These are phyloP conservation scores for Backusella parvicylindrica DNA, from an alignment of 192 early-diverging fungal species.

Conservation along the genomic window DNA sequence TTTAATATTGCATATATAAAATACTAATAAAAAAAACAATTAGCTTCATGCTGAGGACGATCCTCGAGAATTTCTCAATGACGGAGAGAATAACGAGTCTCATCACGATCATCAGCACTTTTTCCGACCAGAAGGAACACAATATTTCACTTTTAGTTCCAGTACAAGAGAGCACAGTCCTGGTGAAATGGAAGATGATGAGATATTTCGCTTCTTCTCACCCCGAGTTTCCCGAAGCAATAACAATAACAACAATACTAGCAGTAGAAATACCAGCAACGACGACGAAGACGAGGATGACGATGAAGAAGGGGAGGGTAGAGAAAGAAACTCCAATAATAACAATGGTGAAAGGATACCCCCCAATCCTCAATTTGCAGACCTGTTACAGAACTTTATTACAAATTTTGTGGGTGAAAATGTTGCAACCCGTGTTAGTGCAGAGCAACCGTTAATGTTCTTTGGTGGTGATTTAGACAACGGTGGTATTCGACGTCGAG, in stretches of 20 bases:
- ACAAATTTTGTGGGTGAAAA: background rate
- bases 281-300: background rate
- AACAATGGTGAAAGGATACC: background rate
- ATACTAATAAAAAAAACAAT: background rate
- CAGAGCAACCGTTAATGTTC: background rate
- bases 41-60: conserved; percentile 12
- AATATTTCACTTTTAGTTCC: background rate
- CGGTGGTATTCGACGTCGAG: conserved; percentile 4
- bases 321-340: background rate
- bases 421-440: background rate
- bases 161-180: background rate
- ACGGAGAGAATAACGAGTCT: background rate
- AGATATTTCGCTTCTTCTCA: conserved; percentile 12
- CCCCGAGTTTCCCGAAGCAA: background rate
- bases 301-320: background rate
- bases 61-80: conserved; percentile 14
- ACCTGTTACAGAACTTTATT: background rate
- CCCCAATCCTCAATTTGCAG: background rate
- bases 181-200: background rate
- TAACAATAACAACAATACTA: background rate
- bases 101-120: background rate
- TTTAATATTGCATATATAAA: background rate
- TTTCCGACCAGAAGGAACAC: background rate
- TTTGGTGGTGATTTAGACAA: conserved; percentile 7
- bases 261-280: background rate